These are phyloP conservation scores for Barnettozyma populi DNA, from an alignment of 805 yeast genomes.

Conservation along the genomic window DNA sequence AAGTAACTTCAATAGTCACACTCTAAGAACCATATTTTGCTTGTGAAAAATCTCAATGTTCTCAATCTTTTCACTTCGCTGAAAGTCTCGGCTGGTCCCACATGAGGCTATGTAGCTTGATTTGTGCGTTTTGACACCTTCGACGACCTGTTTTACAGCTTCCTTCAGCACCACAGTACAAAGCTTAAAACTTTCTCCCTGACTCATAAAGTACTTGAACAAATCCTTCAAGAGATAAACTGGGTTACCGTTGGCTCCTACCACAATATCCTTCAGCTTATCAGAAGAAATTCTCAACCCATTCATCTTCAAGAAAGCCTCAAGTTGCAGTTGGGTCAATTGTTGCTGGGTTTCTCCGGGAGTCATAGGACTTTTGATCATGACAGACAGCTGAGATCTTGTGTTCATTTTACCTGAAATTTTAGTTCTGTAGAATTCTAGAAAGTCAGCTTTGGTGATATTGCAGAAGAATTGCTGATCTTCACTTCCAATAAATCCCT, in stretches of 20 bases:
- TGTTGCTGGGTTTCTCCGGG: slow-evolving; percentile 33
- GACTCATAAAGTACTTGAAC: slow-evolving; percentile 35
- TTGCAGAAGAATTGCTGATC: slow-evolving; percentile 26
- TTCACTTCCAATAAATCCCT: slow-evolving; percentile 26
- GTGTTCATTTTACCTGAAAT: slow-evolving; percentile 32
- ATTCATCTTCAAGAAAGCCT: slow-evolving; percentile 39
- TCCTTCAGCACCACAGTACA: slow-evolving; percentile 32
- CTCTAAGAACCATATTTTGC: background rate
- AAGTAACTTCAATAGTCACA: background rate
- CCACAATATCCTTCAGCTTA: slow-evolving; percentile 34
- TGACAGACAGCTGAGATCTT: slow-evolving; percentile 36
- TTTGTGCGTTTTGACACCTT: slow-evolving; percentile 8
- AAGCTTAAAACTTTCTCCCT: slow-evolving; percentile 36
- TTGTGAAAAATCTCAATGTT: slow-evolving; percentile 4
- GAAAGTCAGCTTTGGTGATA: slow-evolving; percentile 31
- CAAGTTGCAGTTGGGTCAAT: slow-evolving; percentile 35
- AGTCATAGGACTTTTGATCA: slow-evolving; percentile 34
- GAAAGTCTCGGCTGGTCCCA: background rate
- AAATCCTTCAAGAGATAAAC: slow-evolving; percentile 34
- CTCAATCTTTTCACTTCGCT: slow-evolving; percentile 4
- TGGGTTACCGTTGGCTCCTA: slow-evolving; percentile 34
- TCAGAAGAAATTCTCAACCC: slow-evolving; percentile 42
- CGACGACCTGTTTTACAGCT: slow-evolving; percentile 24
- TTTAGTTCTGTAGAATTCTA: slow-evolving; percentile 29
- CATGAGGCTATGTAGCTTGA: background rate